Evolutionary conservation across 805 yeast genomes (phyloP).

Genomic region (Lachancea sp.): DNA sequence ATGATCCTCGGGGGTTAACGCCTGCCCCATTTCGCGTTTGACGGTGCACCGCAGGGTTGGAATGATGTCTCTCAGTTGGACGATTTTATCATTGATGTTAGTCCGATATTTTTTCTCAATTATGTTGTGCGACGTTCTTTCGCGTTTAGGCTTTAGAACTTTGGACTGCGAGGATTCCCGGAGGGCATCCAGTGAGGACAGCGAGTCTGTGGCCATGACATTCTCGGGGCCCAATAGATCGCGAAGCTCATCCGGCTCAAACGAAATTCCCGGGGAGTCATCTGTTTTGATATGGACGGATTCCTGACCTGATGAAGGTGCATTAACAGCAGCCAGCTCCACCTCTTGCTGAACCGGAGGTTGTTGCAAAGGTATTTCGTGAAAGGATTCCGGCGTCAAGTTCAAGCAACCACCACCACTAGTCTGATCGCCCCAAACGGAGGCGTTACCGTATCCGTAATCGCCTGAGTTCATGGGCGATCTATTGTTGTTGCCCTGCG

Average conservation of each 20-base stretch:
- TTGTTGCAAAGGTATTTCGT: slow-evolving; percentile 8
- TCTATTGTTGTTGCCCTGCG: not conserved
- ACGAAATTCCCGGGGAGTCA: slow-evolving; percentile 2
- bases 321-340: not conserved
- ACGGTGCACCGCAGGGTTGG: slow-evolving; percentile 51
- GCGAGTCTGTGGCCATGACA: not conserved
- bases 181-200: not conserved
- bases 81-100: slow-evolving; percentile 62
- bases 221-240: slow-evolving; percentile 4
- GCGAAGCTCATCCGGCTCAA: slow-evolving; percentile 4
- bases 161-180: slow-evolving; percentile 3
- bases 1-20: slow-evolving; percentile 51
- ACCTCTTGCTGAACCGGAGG: not conserved
- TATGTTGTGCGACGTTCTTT: slow-evolving; percentile 60
- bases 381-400: slow-evolving; percentile 17
- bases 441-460: not conserved
- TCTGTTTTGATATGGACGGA: slow-evolving; percentile 1
- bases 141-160: slow-evolving; percentile 35
- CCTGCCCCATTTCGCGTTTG: slow-evolving; percentile 42
- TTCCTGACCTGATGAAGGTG: not conserved
- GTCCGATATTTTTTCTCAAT: slow-evolving; percentile 69
- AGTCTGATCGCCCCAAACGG: not conserved
- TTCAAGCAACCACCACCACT: slow-evolving; percentile 1
- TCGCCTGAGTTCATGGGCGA: slow-evolving; percentile 2
- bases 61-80: slow-evolving; percentile 57